phyloP scores from a whole-genome alignment of 169 alveolate species.

The Plasmodium blacklocki region DNA sequence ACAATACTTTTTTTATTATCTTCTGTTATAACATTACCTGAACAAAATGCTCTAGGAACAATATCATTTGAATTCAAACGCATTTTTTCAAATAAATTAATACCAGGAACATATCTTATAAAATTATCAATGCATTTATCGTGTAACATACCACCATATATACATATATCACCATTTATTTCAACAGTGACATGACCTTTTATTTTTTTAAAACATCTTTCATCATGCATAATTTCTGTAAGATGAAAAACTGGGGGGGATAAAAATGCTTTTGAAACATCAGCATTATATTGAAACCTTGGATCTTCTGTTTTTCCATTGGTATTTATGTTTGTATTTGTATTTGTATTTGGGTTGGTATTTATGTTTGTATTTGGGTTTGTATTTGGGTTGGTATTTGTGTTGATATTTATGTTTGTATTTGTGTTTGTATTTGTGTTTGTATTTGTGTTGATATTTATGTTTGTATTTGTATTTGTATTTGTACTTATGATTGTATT shows the following conservation, averaged over 20 bases:
- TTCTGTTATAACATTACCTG: conserved; percentile 72
- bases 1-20: conserved; percentile 44
- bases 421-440: too few species aligned
- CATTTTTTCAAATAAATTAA: conserved; percentile 72
- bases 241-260: conserved; percentile 76
- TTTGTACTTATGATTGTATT: too few species aligned
- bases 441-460: too few species aligned
- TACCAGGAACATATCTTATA: conserved; percentile 75
- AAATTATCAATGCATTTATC: conserved; percentile 60
- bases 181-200: conserved; percentile 70
- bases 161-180: conserved; percentile 75
- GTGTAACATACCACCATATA: conserved; percentile 65
- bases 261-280: conserved; percentile 42
- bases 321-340: neutral
- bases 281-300: conserved; percentile 1
- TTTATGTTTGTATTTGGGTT: too few species aligned
- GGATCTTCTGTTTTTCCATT: too few species aligned
- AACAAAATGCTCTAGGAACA: conserved; percentile 44
- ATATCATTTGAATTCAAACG: conserved; percentile 56
- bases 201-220: conserved; percentile 64
- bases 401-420: too few species aligned
- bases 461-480: too few species aligned
- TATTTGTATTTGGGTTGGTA: too few species aligned
- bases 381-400: too few species aligned
- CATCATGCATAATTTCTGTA: conserved; percentile 75